Conservation (phyloP, 2,329 filamentous ascomycete species). For the Domatiomyces globalis region DNA sequence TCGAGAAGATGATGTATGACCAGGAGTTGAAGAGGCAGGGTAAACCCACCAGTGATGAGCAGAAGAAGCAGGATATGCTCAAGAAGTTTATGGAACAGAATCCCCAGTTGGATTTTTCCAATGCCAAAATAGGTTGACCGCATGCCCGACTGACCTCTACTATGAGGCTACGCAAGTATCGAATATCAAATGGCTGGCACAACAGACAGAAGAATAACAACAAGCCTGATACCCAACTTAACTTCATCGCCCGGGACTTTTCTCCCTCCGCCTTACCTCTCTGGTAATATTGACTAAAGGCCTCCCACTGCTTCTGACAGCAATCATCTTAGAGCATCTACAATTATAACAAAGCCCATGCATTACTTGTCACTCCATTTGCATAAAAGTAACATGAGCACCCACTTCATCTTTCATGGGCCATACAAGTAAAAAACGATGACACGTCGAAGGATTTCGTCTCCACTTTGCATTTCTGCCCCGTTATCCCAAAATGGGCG, state of each 20-base stretch:
- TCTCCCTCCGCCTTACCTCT: not conserved
- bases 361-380: too few relatives aligned
- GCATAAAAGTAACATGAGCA: too few relatives aligned
- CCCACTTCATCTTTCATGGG: too few relatives aligned
- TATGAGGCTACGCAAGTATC: not conserved
- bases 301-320: not conserved
- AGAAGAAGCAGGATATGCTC: conserved; percentile 85
- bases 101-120: conserved; percentile 56
- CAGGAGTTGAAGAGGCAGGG: conserved; percentile 93
- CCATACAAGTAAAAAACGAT: too few relatives aligned
- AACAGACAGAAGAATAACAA: too few relatives aligned
- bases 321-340: not conserved
- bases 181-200: too few relatives aligned
- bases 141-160: not conserved
- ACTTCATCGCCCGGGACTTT: not conserved
- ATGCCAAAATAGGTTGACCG: conserved; percentile 44
- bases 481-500: too few relatives aligned
- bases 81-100: conserved; percentile 81
- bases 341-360: too few relatives aligned
- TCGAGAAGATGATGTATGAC: conserved; percentile 99
- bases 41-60: conserved; percentile 78
- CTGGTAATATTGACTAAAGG: not conserved
- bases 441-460: too few relatives aligned
- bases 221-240: not conserved
- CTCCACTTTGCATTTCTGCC: too few relatives aligned